Evolutionary conservation across 768 basidiomycete genomes (phyloP), one percentile per base, ranked within the genome.

Genomic region (Symmetrospora coprosmae): DNA sequence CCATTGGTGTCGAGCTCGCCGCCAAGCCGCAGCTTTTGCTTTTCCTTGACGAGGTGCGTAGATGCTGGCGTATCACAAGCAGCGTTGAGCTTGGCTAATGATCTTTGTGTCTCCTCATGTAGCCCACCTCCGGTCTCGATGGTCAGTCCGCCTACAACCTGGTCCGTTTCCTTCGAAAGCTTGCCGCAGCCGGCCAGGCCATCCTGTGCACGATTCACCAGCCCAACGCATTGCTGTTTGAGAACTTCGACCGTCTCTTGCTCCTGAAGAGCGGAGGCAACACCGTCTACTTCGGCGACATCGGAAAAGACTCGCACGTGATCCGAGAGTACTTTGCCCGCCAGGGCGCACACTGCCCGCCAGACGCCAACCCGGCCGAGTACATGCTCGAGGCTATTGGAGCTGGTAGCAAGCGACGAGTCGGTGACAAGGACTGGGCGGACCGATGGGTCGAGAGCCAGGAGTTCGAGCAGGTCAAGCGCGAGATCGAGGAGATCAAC

Each of bases 211-310:
- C 75, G 1, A 75, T 76, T 60, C 75, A 76, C 60, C 75, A 77
- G 65, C 76, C 76, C 2, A 65, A 64, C 2, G 81, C 86, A 2
- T 77, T 87, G 19, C 75, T 92, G 1, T 91, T 92, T 73, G 84
- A 88, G 71, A 82, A 82, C 67, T 91, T 94, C 66, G 89, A 77
- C 65, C 71, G 73, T 7, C 69, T 78, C 14, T 72, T 78, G 9
- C 71, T 77, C 55, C 69, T 77, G 28, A 82, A 88, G 67, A 75
- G 76, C 16, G 89, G 89, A 1, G 89, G 89, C 6, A 82, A 86
- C 71, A 89, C 87, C 0, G 86, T 90, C n/a, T 92, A 91, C 76
- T 91, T 87, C 68, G 89, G 88, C 40, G 84, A 86, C 63, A 86
- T 91, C 49, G 89, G 87, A 43, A 70, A 76, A 40, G 84, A 87